Evolutionary conservation across 2,329 filamentous ascomycete species (phyloP), one percentile per base, ranked within the genome.

Genomic region (Pseudogymnoascus sp.): DNA sequence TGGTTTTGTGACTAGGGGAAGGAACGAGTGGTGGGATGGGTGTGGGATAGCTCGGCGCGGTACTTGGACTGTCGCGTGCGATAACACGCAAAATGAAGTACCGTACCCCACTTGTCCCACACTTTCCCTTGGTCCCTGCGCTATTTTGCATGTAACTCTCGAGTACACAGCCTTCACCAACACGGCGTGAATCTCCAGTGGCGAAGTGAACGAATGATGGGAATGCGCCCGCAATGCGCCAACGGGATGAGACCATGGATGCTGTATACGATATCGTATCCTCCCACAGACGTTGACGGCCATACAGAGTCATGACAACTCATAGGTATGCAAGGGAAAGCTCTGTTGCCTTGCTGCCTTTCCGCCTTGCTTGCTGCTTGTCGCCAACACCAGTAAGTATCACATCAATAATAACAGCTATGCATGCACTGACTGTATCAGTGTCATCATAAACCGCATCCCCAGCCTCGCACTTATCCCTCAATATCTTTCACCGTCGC

Each of bases 231-330:
- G 19, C 38, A 19, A 19, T 10, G 35, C 35, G 18, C 18, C 37
- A 13, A 9, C 18, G 21, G 18, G 37, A 21, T 48, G 41, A 48
- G 41, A 48, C 41, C 41, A 48, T 48, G 41, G 21, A 18, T 48
- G 41, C 28, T 48, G 41, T 39, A 39, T 39, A n/a, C 10, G 4
- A 3, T 39, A n/a, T 39, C 21, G 37, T 45, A 48, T 48, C 21
- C 13, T 48, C 41, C 28, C 10, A 48, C 41, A 12, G 13, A 15
- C 3, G 13, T 48, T 23, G 19, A 41, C 13, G 19, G 13, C 41
- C 41, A 48, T 48, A 48, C 41, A 48, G 41, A 48, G 41, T 48
- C 41, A 48, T 48, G 41, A 48, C 41, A 48, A 28, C 41, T 48
- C 41, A 48, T 48, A 8, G 2, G 28, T 28, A 28, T 28, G 26